Evolutionary conservation across 2,329 filamentous ascomycete genomes (phyloP), one percentile per base, ranked within the genome.

Genomic region (Boeremia exigua): DNA sequence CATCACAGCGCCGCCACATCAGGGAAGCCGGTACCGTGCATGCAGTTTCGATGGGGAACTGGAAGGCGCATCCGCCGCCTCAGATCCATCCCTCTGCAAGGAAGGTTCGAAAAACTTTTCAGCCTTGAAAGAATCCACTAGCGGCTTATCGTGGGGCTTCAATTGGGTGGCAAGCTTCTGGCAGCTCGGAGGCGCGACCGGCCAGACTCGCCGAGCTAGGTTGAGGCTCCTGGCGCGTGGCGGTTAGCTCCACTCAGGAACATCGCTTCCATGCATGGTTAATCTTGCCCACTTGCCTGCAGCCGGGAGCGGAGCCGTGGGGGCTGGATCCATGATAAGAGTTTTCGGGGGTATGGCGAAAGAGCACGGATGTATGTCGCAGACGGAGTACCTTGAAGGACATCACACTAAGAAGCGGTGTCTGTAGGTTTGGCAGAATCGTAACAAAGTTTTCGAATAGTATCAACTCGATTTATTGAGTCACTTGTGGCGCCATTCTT

Each of bases 231-330:
- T 54, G 39, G 49, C 36, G 49, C 49, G 55, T 53, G 48, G 55
- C 49, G 55, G 55, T 34, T 50, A 43, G 55, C 48, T 54, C 55
- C 55, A 49, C 55, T 19, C 36, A 49, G 23, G 49, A 30, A 58
- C 44, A 58, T 58, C 55, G 48, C 55, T 58, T 54, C 55, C 49
- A 58, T 58, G 55, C 55, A 54, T 27, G 49, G 55, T 50, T 52
- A 52, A 53, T 54, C 55, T 25, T 58, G 29, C 45, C 54, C 54
- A 53, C 54, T 52, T 57, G 43, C 36, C 32, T 47, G 47, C 47
- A 51, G 47, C 42, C 53, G 53, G 47, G 28, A 56, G 53, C 42
- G 53, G 53, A 56, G 43, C 47, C 53, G 53, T 56, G 53, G 53
- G 53, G 53, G 53, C 53, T 56, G 34, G 47, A 51, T 43, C 53